Evolutionary conservation across 768 basidiomycete genomes (phyloP), one percentile per base, ranked within the genome.

Genomic region (Suillus cothurnatus): DNA sequence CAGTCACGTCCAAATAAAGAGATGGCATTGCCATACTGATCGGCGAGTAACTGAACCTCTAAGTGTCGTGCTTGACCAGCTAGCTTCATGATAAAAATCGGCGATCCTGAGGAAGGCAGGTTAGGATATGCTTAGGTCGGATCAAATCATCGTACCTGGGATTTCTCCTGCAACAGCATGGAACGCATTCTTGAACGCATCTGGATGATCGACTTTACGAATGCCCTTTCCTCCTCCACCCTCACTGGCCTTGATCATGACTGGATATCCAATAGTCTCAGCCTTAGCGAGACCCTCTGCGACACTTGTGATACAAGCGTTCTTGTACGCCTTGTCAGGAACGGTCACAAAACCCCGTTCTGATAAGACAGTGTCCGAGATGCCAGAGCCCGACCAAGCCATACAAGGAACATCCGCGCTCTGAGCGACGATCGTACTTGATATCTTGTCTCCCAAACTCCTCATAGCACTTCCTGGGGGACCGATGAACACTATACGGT

Each of bases 171-270:
- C 86, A 12, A 99, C 97, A 7, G 97, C 97, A 68, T 92, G 86
- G 79, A 89, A 99, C 34, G 95, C 90, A 73, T 95, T 97, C 80
- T 92, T 95, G 84, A 99, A 99, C 59, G 86, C 86, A 55, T 95
- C 93, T 2, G 90, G 81, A 57, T 81, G 80, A 59, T 97, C 94
- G 34, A 99, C 97, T 81, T 93, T 99, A 62, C 97, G 85, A 66
- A 99, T 99, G 79, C 97, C 97, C 78, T 99, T 99, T 65, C 97
- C 97, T 78, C 97, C 97, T 70, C 97, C 97, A 69, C 97, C 97
- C 78, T 99, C 97, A 68, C 93, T 95, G 6, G 97, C 97, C 82
- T 99, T 99, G 82, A 99, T 99, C 97, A 99, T 99, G 68, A 99
- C 88, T 0, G 97, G 97, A 85, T 87, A 99, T 14, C 97, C 96